These are phyloP conservation scores for Fusarium vanettenii DNA, from an alignment of 2,329 filamentous ascomycete genomes.

Conservation along the genomic window DNA sequence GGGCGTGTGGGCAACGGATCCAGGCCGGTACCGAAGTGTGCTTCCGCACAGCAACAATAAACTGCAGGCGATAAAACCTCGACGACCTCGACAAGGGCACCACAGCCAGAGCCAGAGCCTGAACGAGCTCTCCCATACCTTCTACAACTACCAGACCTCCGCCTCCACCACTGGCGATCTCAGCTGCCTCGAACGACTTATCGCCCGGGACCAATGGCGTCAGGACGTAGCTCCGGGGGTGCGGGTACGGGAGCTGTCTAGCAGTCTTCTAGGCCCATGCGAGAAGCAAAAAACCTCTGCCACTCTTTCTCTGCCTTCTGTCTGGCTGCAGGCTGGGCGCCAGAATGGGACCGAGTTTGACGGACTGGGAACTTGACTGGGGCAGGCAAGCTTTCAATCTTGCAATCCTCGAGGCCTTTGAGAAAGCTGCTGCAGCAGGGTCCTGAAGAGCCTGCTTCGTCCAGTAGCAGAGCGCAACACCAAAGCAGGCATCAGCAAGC, in stretches of 20 bases:
- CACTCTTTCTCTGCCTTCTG: conserved; percentile 30
- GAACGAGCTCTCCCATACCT: conserved; percentile 20
- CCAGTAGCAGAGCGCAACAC: conserved; percentile 28
- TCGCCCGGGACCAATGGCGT: conserved; percentile 39
- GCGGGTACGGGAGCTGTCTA: conserved; percentile 41
- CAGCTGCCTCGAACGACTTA: conserved; percentile 45
- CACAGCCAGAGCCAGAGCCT: conserved; percentile 17
- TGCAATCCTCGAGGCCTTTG: conserved; percentile 24
- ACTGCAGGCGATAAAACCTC: conserved; percentile 29
- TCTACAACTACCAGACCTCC: conserved; percentile 28
- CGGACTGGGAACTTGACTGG: conserved; percentile 17
- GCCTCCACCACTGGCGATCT: conserved; percentile 40
- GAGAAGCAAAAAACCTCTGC: conserved; percentile 35
- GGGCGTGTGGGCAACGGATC: conserved; percentile 41
- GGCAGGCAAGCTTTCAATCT: conserved; percentile 37
- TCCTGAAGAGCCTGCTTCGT: conserved; percentile 8
- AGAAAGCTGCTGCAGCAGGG: conserved; percentile 4
- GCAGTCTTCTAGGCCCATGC: conserved; percentile 38
- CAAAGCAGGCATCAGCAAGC: conserved; percentile 25
- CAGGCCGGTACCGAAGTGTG: conserved; percentile 34
- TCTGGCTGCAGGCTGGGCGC: conserved; percentile 18
- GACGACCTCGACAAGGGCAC: conserved; percentile 37
- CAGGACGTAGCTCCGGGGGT: conserved; percentile 38
- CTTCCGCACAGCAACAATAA: conserved; percentile 35
- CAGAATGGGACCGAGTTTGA: conserved; percentile 11